These are phyloP conservation scores for Mucor indicus DNA, from an alignment of 371 early-diverging fungal species.

Conservation along the genomic window DNA sequence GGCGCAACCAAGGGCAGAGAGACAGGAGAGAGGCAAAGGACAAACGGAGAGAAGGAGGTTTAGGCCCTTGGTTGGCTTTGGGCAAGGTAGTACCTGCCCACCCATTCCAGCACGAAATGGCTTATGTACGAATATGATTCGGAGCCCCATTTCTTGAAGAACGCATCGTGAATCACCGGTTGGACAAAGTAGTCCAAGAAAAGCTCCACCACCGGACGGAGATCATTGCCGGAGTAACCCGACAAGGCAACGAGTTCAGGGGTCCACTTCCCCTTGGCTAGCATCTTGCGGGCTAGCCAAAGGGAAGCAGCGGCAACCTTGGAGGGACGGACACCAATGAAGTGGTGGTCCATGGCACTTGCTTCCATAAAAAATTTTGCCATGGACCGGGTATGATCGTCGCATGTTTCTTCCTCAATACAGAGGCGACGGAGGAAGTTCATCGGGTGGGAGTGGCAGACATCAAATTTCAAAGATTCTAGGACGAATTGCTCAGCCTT, in stretches of 20 bases:
- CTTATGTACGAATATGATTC: constrained; percentile 75
- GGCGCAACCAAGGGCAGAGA: neutral
- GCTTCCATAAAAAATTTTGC: constrained; percentile 98
- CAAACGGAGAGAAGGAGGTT: too few species aligned
- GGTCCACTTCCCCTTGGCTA: constrained; percentile 75
- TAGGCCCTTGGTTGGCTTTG: too few species aligned
- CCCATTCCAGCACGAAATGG: constrained; percentile 66
- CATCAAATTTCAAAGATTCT: constrained; percentile 75
- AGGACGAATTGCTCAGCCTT: constrained; percentile 89
- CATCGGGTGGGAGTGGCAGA: constrained; percentile 86
- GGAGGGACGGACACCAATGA: constrained; percentile 75
- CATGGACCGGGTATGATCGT: constrained; percentile 84
- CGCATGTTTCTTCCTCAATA: constrained; percentile 82
- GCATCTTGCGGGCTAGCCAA: constrained; percentile 88
- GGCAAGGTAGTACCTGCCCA: constrained; percentile 38
- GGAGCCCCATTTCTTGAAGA: constrained; percentile 82
- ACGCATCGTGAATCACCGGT: constrained; percentile 55
- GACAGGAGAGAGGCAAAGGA: neutral
- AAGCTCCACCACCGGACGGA: constrained; percentile 57
- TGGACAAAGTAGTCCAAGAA: constrained; percentile 68
- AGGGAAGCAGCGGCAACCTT: constrained; percentile 82
- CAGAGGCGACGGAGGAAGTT: constrained; percentile 88
- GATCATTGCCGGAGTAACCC: constrained; percentile 69
- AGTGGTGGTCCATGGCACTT: constrained; percentile 81
- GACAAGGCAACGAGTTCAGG: constrained; percentile 68